Base-by-base conservation (phyloP, 208 protist genomes). In the Herpetomonas muscarum region DNA sequence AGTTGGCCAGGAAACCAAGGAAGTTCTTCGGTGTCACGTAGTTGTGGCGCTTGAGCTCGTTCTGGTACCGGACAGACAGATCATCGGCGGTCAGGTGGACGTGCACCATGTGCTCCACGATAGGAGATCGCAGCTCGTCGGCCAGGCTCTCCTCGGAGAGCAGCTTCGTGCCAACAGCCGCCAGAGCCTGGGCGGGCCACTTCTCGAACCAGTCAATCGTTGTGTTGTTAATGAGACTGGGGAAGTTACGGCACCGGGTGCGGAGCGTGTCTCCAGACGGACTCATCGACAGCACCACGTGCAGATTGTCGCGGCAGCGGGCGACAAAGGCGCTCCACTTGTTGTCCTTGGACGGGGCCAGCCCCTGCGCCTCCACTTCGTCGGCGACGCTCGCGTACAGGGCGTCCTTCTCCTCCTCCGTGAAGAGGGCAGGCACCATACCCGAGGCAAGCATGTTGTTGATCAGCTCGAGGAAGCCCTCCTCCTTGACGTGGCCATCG, bases 11-110 rank as follows among this genome's bases (percentile, higher is more conserved):
- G 67, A 97, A 99, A 64, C 98, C 97, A 52, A 99, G 85, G 74
- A 98, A 99, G 79, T 99, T 99, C 82, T 99, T 99, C 19, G 98
- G 98, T 22, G 98, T 99, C 22, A 99, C 97, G 70, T 99, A 98
- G 69, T 98, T 98, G 72, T 96, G 74, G 19, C 98, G 87, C 69
- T 98, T 94, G 47, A 98, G 74, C 67, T 97, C 79, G 34, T 56
- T 58, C 60, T 96, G 73, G 72, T 97, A 99, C 55, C 81, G 64
- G 30, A 53, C 68, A 9, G 85, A 97, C 46, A 96, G 88, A 30
- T 89, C 70, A 62, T 94, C 81, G 28, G 94, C 91, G 3, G 74
- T 83, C 21, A 93, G 58, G 78, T 99, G 98, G 21, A 98, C 96
- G 28, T 88, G 69, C 56, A 99, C 97, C 85, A 98, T 98, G 86